These are phyloP conservation scores for Populus hybrid DNA, from an alignment of 441 rosid species.

Conservation along the genomic window DNA sequence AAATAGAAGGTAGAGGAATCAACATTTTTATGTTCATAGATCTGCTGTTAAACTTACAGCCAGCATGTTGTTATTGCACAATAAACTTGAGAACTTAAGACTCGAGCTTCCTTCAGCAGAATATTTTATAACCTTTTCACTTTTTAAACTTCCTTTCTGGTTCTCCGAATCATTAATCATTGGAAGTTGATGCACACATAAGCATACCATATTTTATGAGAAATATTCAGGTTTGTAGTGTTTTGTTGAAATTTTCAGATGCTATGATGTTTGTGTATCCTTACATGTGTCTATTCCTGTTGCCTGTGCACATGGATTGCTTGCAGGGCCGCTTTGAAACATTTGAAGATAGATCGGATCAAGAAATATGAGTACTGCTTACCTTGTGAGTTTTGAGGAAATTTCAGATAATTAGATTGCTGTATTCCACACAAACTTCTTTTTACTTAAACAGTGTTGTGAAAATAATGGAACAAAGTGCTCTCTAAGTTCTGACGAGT, in stretches of 20 bases:
- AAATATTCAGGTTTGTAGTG: background rate
- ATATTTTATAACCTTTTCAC: background rate
- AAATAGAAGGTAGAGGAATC: no score
- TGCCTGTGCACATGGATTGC: conserved; percentile 16
- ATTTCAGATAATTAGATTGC: conserved; percentile 5
- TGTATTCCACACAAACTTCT: background rate
- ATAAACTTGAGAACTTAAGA: background rate
- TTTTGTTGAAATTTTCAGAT: background rate
- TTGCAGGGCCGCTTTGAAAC: conserved; percentile 86
- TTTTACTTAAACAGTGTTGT: background rate
- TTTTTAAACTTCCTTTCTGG: background rate
- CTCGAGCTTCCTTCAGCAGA: background rate
- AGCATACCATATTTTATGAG: background rate
- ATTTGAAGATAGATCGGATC: conserved; percentile 76
- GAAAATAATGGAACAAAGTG: background rate
- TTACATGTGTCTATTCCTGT: background rate
- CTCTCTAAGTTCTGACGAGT: background rate
- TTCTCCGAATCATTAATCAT: background rate
- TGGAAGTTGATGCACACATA: background rate
- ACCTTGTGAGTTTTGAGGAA: conserved; percentile 70
- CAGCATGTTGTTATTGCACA: background rate
- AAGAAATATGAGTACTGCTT: conserved; percentile 90
- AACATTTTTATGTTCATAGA: background rate
- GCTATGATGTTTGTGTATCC: background rate
- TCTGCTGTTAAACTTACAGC: background rate